Evolutionary conservation across 495 filamentous ascomycete genomes (phyloP).

Genomic region (Aspergillus baeticus): DNA sequence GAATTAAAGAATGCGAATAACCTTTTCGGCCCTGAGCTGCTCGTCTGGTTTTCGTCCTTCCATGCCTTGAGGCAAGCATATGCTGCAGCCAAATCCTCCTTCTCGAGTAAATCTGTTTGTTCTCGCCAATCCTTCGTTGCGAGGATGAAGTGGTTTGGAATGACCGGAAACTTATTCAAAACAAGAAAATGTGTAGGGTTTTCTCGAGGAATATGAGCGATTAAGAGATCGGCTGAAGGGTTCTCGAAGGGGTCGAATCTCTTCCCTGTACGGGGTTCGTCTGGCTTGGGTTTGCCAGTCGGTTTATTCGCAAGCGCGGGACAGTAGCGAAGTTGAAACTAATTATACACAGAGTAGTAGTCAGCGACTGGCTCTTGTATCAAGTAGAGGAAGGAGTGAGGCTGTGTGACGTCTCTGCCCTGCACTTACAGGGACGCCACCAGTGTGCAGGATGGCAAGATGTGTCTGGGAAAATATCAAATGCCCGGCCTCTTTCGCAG

Average conservation of each 20-base stretch:
- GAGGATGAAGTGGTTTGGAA: conserved; percentile 77
- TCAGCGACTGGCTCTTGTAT: neutral
- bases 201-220: conserved; percentile 53
- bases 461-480: conserved; percentile 61
- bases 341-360: conserved; percentile 8
- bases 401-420: neutral
- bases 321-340: conserved; percentile 80
- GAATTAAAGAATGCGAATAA: conserved; percentile 86
- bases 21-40: conserved; percentile 19
- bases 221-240: conserved; percentile 59
- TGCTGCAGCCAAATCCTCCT: conserved; percentile 62
- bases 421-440: conserved; percentile 52
- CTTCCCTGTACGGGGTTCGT: conserved; percentile 28
- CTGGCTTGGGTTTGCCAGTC: conserved; percentile 41
- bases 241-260: conserved; percentile 73
- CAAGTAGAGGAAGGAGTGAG: neutral
- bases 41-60: conserved; percentile 24
- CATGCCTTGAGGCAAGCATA: conserved; percentile 67
- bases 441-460: conserved; percentile 50
- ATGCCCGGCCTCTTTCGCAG: conserved; percentile 52
- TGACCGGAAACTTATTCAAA: conserved; percentile 81
- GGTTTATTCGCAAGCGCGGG: conserved; percentile 75
- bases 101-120: conserved; percentile 68
- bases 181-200: conserved; percentile 62
- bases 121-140: conserved; percentile 63